Conservation (phyloP, 176 grass and related monocot species). For the Tillandsia fasciculata region DNA sequence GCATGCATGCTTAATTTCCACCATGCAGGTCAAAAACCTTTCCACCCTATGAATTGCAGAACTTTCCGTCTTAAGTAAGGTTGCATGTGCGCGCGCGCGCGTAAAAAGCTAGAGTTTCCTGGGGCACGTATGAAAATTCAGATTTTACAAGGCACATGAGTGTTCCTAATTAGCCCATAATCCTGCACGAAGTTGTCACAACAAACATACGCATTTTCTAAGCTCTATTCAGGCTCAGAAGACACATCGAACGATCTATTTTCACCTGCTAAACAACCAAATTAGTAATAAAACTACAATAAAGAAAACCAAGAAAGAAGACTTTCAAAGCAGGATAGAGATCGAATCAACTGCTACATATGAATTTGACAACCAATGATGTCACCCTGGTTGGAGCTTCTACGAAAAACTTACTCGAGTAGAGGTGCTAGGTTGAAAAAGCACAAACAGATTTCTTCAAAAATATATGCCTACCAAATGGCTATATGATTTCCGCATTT, state of each 20-base stretch:
- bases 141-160: background rate
- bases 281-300: background rate
- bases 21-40: conserved; percentile 97
- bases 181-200: conserved; percentile 63
- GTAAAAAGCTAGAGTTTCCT: no score
- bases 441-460: background rate
- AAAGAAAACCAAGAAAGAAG: background rate
- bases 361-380: background rate
- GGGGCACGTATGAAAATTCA: no score
- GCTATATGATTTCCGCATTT: no score
- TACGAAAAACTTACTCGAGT: no score
- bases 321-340: background rate
- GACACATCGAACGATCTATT: conserved; percentile 23
- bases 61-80: no score
- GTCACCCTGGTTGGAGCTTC: background rate
- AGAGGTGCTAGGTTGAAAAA: background rate
- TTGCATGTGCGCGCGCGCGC: no score
- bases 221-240: conserved; percentile 30
- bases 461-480: background rate
- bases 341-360: background rate
- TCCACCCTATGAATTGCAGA: background rate
- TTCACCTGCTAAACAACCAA: conserved; percentile 44
- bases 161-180: conserved; percentile 41
- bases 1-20: no score
- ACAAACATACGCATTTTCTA: conserved; percentile 40